These are phyloP conservation scores for Zymoseptoria crescenta DNA, from an alignment of 2,329 filamentous ascomycete genomes.

Conservation along the genomic window DNA sequence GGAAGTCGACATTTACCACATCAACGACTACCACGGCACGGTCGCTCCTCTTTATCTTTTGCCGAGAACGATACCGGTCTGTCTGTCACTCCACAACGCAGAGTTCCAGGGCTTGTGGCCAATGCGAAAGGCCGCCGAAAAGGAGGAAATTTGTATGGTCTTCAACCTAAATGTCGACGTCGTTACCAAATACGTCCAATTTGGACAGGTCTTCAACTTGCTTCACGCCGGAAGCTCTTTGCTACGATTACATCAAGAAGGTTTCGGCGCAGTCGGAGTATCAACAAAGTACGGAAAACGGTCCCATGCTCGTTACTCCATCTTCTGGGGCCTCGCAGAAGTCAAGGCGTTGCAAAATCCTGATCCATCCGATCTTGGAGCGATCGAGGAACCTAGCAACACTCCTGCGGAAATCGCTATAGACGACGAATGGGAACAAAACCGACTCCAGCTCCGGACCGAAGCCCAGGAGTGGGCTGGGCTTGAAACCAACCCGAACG, in stretches of 20 bases:
- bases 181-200: slow-evolving; percentile 55
- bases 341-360: slow-evolving; percentile 58
- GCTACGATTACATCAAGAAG: slow-evolving; percentile 55
- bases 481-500: slow-evolving; percentile 50
- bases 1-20: slow-evolving; percentile 51
- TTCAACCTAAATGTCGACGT: slow-evolving; percentile 52
- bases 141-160: slow-evolving; percentile 53
- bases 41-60: slow-evolving; percentile 56
- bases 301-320: slow-evolving; percentile 56
- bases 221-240: slow-evolving; percentile 57
- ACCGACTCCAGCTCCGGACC: slow-evolving; percentile 44
- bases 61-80: slow-evolving; percentile 51
- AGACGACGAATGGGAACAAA: slow-evolving; percentile 46
- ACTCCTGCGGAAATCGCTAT: slow-evolving; percentile 42
- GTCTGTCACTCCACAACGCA: slow-evolving; percentile 58
- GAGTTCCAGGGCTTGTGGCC: slow-evolving; percentile 62
- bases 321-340: slow-evolving; percentile 55
- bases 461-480: slow-evolving; percentile 63
- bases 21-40: slow-evolving; percentile 57
- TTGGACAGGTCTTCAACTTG: slow-evolving; percentile 59
- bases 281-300: slow-evolving; percentile 59
- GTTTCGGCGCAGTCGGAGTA: slow-evolving; percentile 58
- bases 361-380: slow-evolving; percentile 54
- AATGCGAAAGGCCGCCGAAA: slow-evolving; percentile 53
- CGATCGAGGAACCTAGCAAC: slow-evolving; percentile 45